Conservation (phyloP, 345 rosid species). For the Pistacia atlantica region DNA sequence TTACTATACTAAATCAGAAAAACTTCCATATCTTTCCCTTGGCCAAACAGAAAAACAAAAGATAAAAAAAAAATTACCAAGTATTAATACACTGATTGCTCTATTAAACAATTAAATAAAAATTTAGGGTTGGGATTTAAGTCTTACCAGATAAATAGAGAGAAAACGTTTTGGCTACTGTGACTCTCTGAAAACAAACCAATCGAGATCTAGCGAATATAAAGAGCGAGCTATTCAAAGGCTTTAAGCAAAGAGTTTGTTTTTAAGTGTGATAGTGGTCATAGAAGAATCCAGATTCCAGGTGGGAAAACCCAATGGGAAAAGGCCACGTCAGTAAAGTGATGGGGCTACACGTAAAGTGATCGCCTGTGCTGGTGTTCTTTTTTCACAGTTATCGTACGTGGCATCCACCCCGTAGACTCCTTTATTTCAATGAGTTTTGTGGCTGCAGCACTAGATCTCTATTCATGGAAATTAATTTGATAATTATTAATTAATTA, state of each 20-base stretch:
- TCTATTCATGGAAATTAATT: background rate
- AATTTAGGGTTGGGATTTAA: background rate
- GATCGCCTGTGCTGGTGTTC: background rate
- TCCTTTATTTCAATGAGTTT: background rate
- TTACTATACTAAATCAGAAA: too few species aligned
- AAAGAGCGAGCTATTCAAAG: slow-evolving; percentile 33
- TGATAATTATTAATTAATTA: background rate
- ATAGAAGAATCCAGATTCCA: background rate
- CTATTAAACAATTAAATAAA: background rate
- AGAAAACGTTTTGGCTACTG: background rate
- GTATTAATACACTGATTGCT: background rate
- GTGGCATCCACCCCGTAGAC: background rate
- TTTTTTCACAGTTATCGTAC: background rate
- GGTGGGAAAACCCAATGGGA: background rate
- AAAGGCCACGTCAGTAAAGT: slow-evolving; percentile 19
- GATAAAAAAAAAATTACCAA: background rate
- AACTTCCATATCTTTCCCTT: background rate
- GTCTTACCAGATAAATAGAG: slow-evolving; percentile 8
- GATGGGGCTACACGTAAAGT: background rate
- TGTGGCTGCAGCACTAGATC: background rate
- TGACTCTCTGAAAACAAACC: background rate
- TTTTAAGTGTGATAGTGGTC: background rate
- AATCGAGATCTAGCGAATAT: slow-evolving; percentile 20
- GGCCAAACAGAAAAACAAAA: background rate
- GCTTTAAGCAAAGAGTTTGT: background rate